phyloP scores from a whole-genome alignment of 1,139 yeast species.

The Hyphopichia fennica region DNA sequence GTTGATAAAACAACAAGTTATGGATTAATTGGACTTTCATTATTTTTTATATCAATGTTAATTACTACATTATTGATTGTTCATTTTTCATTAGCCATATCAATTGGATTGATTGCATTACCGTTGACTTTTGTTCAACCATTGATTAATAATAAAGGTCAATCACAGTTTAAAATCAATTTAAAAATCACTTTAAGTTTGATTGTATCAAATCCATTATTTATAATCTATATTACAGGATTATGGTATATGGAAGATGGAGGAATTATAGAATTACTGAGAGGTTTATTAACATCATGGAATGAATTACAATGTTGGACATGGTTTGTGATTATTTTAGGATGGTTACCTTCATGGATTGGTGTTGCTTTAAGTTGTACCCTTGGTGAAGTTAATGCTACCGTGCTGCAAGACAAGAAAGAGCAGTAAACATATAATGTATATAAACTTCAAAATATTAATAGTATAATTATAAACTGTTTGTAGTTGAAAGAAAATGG shows the following conservation, averaged over 20 bases:
- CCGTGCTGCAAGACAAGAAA: neutral
- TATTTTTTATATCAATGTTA: slow-evolving; percentile 64
- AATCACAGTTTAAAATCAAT: slow-evolving; percentile 10
- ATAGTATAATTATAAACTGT: too few species aligned
- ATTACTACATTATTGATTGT: slow-evolving; percentile 76
- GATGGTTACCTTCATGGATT: slow-evolving; percentile 87
- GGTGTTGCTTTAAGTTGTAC: slow-evolving; percentile 38
- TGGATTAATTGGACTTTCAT: slow-evolving; percentile 41
- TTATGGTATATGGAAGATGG: slow-evolving; percentile 23
- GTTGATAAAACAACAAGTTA: slow-evolving; percentile 21
- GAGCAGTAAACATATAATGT: neutral
- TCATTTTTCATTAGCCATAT: slow-evolving; percentile 78
- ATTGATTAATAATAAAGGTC: slow-evolving; percentile 17
- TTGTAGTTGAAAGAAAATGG: too few species aligned
- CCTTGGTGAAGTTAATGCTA: slow-evolving; percentile 26
- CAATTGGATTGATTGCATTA: slow-evolving; percentile 63
- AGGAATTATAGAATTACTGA: slow-evolving; percentile 39
- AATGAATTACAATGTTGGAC: slow-evolving; percentile 79
- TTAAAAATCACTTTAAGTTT: slow-evolving; percentile 35
- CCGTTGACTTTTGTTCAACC: slow-evolving; percentile 72
- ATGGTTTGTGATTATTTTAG: slow-evolving; percentile 70
- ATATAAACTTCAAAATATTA: neutral
- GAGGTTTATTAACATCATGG: slow-evolving; percentile 65
- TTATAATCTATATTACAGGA: slow-evolving; percentile 37
- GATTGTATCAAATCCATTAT: slow-evolving; percentile 56